These are phyloP conservation scores for Silene uniflora DNA, from an alignment of 148 eudicot genomes.

Conservation along the genomic window DNA sequence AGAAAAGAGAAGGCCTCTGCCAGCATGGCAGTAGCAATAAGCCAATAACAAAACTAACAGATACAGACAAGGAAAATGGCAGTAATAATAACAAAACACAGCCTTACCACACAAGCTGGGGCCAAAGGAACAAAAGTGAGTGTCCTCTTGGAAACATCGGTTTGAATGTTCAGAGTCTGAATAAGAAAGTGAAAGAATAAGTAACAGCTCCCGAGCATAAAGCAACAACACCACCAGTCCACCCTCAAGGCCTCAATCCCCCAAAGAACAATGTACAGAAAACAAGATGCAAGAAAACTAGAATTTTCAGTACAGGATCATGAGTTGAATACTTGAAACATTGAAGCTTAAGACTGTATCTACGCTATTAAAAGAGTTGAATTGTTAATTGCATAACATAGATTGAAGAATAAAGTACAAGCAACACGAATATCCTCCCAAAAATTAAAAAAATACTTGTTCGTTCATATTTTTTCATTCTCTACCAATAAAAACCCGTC, in stretches of 20 bases:
- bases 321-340: not conserved
- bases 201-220: constrained; percentile 8
- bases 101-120: constrained; percentile 92
- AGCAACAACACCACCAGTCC: not conserved
- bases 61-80: not conserved
- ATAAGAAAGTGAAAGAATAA: constrained; percentile 15
- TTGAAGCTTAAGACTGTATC: not conserved
- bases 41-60: not conserved
- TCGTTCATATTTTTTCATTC: too few species aligned
- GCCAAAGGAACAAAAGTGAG: constrained; percentile 93
- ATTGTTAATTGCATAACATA: not conserved
- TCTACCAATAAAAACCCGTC: too few species aligned
- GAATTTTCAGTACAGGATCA: not conserved
- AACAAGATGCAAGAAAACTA: not conserved
- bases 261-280: not conserved
- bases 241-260: not conserved
- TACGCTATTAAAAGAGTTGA: not conserved
- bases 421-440: not conserved
- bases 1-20: not conserved
- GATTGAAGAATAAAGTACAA: not conserved
- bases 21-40: not conserved
- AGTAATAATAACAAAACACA: not conserved
- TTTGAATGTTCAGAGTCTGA: constrained; percentile 70
- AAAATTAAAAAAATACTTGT: too few species aligned
- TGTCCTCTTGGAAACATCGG: constrained; percentile 52